Percentiles rank a stretch among this genome's conserved stretches.
phyloP scores from a whole-genome alignment of 1,139 yeast genomes.

The Pichia sp. region DNA sequence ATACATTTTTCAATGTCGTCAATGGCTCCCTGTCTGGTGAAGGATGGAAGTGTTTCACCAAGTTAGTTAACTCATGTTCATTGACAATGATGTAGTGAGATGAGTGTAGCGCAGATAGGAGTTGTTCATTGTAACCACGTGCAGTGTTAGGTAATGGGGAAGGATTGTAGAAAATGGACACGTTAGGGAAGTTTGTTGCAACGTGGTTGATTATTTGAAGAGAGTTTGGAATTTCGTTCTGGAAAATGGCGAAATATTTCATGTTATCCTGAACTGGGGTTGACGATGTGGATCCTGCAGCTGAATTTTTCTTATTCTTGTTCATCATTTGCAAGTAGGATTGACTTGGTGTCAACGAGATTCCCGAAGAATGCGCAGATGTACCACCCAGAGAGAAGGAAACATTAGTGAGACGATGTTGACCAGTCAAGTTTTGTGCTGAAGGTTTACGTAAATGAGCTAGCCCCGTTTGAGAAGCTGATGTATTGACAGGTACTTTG shows the following conservation, averaged over 20 bases:
- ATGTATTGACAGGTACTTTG: too few relatives aligned
- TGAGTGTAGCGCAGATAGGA: conserved; percentile 29
- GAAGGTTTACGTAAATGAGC: conserved; percentile 2
- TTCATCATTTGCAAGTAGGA: conserved; percentile 11
- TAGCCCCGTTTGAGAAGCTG: too few relatives aligned
- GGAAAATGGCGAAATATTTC: conserved; percentile 47
- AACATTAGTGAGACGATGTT: conserved; percentile 12
- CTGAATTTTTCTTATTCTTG: conserved; percentile 24
- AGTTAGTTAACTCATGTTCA: conserved; percentile 51
- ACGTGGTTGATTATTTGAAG: conserved; percentile 48
- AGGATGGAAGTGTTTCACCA: conserved; percentile 10
- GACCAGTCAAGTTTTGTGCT: conserved; percentile 10
- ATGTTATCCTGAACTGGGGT: conserved; percentile 18
- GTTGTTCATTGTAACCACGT: conserved; percentile 2
- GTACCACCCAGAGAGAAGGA: conserved; percentile 12
- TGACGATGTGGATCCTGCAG: conserved; percentile 8
- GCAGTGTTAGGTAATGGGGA: conserved; percentile 55
- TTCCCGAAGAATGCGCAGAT: conserved; percentile 12
- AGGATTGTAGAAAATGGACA: conserved; percentile 72
- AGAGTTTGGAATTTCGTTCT: conserved; percentile 70
- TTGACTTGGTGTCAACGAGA: conserved; percentile 8
- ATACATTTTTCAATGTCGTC: conserved; percentile 17
- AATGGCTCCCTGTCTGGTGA: conserved; percentile 7
- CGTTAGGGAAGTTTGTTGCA: conserved; percentile 35
- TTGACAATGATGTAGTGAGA: conserved; percentile 73